Conservation (phyloP, 2,329 filamentous ascomycete genomes). For the Elsinoe necatrix region DNA sequence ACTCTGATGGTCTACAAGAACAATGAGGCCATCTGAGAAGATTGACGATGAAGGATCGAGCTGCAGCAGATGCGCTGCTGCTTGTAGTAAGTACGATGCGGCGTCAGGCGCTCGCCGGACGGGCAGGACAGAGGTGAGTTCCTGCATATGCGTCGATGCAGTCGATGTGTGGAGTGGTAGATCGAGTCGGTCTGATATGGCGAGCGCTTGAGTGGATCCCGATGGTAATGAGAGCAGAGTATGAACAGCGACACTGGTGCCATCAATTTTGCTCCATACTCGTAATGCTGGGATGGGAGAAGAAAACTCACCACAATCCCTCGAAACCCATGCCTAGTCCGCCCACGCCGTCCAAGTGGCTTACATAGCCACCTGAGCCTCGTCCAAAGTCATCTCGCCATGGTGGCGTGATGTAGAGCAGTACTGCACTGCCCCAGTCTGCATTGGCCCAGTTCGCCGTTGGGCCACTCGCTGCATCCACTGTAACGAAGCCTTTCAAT, state of each 20-base stretch:
- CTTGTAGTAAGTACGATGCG: background rate
- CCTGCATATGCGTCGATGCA: background rate
- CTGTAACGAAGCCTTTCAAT: background rate
- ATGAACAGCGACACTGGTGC: background rate
- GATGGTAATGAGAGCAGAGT: background rate
- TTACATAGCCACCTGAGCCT: conserved; percentile 1
- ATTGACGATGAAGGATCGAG: background rate
- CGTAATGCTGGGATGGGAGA: background rate
- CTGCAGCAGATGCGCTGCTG: background rate
- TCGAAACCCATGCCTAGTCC: background rate
- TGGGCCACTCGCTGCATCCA: background rate
- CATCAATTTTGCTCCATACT: background rate
- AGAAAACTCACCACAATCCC: background rate
- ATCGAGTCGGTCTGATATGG: conserved; percentile 5
- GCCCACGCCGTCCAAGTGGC: background rate
- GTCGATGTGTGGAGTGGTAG: background rate
- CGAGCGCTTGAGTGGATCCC: background rate
- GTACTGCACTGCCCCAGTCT: background rate
- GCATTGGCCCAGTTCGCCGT: conserved; percentile 9
- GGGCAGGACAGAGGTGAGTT: conserved; percentile 8
- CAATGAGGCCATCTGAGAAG: conserved; percentile 5
- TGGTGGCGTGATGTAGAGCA: conserved; percentile 1
- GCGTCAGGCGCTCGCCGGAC: conserved; percentile 4
- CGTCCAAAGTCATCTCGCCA: conserved; percentile 9
- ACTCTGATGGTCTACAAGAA: conserved; percentile 6